Evolutionary conservation across 352 stramenopile genomes (phyloP), one percentile per base, ranked within the genome.

Genomic region (Phytophthora constricta): DNA sequence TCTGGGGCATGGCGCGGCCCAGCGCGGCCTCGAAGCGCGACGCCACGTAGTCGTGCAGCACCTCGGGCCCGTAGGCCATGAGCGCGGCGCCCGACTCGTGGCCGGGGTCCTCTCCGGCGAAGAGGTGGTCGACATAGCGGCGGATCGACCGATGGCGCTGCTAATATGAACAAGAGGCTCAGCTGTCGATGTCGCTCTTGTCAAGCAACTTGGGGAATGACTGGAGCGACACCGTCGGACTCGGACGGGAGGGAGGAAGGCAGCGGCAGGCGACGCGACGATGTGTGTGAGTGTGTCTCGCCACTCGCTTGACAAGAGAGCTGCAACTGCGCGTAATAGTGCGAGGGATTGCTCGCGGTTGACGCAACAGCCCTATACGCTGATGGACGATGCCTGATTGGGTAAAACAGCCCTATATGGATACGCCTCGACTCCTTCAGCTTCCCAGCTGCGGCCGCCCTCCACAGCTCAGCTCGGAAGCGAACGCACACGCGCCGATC

Each of bases 1-100:
- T 80, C 62, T 79, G 74, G 19, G 77, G 74, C 67, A 85, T 79
- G n/a, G 70, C 56, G 11, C 66, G 63, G 41, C 71, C 71, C 54
- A 85, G 49, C 16, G 77, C 71, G 37, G 61, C 58, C 62, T 82
- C 64, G 13, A 85, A 56, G 8, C 48, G 48, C 8, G 51, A 48
- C 0, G 74, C 63, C 23, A 86, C 65, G 74, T 74, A 74, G 25
- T 63, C 37, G 65, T 86, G 72, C 60, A 86, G 62, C 58, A 63
- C 64, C 5, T 69, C 56, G 16, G 76, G 65, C 11, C 68, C 72
- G 16, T 70, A 60, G 13, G 73, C 70, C 58, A 84, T 73, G 31
- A 82, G 68, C 47, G 70, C 70, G 16, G 51, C 61, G 41, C 49
- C 60, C 17, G 70, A 77, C 26, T 82, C 66, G 51, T 52, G 54